A percentile compares a stretch with the other conserved stretches of the same genome.
phyloP scores from a whole-genome alignment of 805 yeast species.

The Limtongozyma cylindracea region DNA sequence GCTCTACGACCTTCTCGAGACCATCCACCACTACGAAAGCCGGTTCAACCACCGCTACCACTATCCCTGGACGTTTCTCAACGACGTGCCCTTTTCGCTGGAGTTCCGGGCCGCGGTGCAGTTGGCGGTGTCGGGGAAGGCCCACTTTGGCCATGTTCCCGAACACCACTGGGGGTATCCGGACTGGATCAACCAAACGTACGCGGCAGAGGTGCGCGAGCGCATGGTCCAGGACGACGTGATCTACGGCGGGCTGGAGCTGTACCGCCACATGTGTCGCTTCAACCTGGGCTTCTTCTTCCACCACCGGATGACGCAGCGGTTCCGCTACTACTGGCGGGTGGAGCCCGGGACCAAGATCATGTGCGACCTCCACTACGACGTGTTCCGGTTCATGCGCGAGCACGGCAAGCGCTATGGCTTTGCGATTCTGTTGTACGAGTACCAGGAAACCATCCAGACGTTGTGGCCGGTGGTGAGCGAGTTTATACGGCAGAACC shows the following conservation, averaged over 20 bases:
- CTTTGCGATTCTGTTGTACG: conserved; percentile 40
- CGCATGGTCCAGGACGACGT: conserved; percentile 5
- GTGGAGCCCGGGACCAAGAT: conserved; percentile 46
- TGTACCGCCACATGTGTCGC: conserved; percentile 49
- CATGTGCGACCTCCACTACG: conserved; percentile 35
- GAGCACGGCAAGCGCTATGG: conserved; percentile 34
- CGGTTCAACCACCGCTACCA: conserved; percentile 34
- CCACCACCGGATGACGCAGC: conserved; percentile 25
- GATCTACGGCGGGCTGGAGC: conserved; percentile 29
- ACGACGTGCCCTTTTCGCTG: conserved; percentile 35
- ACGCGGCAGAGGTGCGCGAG: conserved; percentile 6
- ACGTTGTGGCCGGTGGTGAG: conserved; percentile 31
- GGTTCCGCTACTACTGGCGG: conserved; percentile 54
- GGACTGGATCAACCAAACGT: conserved; percentile 25
- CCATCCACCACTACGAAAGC: conserved; percentile 38
- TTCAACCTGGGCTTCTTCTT: conserved; percentile 30
- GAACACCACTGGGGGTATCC: conserved; percentile 52
- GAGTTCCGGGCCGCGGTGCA: conserved; percentile 24
- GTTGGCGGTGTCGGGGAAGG: conserved; percentile 22
- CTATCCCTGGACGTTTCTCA: conserved; percentile 38
- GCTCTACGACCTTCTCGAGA: conserved; percentile 23
- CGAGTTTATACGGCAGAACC: too few relatives aligned
- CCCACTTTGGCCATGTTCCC: conserved; percentile 37
- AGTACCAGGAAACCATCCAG: conserved; percentile 33
- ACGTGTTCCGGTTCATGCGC: conserved; percentile 34